phyloP scores from a whole-genome alignment of 1,284 basidiomycete genomes.

The Leccinum angustisporum region DNA sequence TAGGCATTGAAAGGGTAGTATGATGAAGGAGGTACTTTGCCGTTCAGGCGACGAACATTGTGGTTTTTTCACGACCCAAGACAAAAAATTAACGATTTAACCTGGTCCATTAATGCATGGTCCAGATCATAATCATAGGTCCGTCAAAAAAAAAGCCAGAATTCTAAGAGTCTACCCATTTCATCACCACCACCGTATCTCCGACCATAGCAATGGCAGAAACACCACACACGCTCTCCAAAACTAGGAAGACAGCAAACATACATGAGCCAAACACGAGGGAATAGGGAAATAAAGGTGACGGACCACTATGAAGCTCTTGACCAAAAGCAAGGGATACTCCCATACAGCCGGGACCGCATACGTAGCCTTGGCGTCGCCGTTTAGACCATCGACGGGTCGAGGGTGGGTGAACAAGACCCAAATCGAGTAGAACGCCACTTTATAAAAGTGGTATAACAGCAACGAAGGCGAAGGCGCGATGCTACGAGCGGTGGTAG shows the following conservation, averaged over 20 bases:
- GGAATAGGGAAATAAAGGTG: not conserved
- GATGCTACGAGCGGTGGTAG: conserved; percentile 43
- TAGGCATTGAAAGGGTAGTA: too few species aligned
- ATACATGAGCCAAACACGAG: conserved; percentile 12
- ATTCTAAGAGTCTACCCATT: not conserved
- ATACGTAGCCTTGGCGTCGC: conserved; percentile 17
- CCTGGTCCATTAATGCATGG: not conserved
- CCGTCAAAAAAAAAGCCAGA: not conserved
- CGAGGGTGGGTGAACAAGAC: conserved; percentile 76
- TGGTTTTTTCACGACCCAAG: too few species aligned
- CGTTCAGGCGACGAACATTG: too few species aligned
- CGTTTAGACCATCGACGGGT: conserved; percentile 21
- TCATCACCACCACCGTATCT: conserved; percentile 56
- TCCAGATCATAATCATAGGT: too few species aligned
- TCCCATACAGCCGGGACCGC: conserved; percentile 37
- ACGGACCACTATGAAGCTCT: conserved; percentile 43
- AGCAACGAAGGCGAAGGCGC: conserved; percentile 77
- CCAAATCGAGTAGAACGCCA: conserved; percentile 93
- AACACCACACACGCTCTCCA: conserved; percentile 88
- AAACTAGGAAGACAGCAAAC: conserved; percentile 49
- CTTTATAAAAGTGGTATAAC: conserved; percentile 91
- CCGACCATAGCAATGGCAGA: conserved; percentile 84
- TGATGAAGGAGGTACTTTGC: too few species aligned
- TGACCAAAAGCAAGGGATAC: conserved; percentile 45
- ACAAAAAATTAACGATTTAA: too few species aligned